A percentile compares a stretch with the other conserved stretches of the same genome.
Evolutionary conservation across 805 yeast genomes (phyloP).

Genomic region (Myxozyma vanderwaltii): DNA sequence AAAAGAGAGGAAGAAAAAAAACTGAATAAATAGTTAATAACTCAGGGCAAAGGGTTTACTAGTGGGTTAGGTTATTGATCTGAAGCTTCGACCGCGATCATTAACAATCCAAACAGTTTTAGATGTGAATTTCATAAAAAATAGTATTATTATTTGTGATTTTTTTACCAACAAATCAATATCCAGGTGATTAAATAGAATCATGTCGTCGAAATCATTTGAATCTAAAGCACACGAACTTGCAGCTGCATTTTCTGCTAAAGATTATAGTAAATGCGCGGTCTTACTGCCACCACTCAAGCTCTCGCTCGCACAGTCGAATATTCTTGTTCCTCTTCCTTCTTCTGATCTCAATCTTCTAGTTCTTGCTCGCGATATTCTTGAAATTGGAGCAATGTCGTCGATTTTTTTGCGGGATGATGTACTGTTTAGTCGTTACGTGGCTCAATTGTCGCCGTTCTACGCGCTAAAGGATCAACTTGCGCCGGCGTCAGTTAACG

Average conservation of each 20-base stretch:
- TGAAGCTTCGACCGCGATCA: constrained; percentile 1
- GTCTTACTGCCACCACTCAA: constrained; percentile 70
- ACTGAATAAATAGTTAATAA: neutral
- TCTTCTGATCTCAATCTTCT: constrained; percentile 57
- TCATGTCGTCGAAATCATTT: constrained; percentile 11
- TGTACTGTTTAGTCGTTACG: constrained; percentile 67
- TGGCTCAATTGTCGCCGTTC: constrained; percentile 75
- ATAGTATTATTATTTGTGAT: too few species aligned
- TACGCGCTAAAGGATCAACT: constrained; percentile 52
- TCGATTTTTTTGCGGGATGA: constrained; percentile 67
- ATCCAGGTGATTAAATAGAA: neutral
- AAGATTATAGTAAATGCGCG: constrained; percentile 63
- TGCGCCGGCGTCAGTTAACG: constrained; percentile 56
- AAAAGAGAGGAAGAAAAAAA: neutral
- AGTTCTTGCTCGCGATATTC: constrained; percentile 72
- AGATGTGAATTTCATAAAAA: too few species aligned
- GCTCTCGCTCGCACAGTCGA: constrained; percentile 73
- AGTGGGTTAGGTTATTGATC: neutral
- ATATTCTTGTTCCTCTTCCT: constrained; percentile 67
- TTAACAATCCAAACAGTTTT: neutral
- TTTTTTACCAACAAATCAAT: too few species aligned
- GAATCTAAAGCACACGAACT: constrained; percentile 49
- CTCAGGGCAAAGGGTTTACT: neutral
- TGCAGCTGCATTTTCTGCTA: constrained; percentile 61
- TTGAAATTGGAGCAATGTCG: constrained; percentile 86